A percentile compares a stretch with the other conserved stretches of the same genome.
Conservation (phyloP, 2,329 filamentous ascomycete species). For the Pestalotiopsis sp. region DNA sequence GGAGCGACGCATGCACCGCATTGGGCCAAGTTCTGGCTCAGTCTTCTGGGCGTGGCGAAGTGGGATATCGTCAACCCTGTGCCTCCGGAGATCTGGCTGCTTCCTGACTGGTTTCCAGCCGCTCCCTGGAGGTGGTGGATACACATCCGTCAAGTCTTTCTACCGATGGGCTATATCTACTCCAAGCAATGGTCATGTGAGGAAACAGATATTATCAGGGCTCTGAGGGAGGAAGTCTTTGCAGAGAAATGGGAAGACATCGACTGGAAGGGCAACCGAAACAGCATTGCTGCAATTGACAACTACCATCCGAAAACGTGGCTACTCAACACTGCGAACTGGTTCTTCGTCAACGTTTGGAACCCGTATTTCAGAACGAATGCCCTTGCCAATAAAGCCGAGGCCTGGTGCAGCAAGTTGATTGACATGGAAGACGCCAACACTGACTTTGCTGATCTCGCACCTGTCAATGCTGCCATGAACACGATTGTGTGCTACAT, state of each 20-base stretch:
- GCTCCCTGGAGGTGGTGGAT: constrained; percentile 97
- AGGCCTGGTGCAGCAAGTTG: constrained; percentile 79
- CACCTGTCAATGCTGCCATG: constrained; percentile 88
- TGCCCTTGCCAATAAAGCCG: constrained; percentile 68
- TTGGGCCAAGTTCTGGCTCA: constrained; percentile 97
- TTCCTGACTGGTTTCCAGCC: constrained; percentile 88
- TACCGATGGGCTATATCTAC: constrained; percentile 89
- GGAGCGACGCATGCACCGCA: constrained; percentile 84
- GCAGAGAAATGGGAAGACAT: constrained; percentile 77
- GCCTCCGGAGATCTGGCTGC: constrained; percentile 89
- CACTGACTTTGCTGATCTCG: constrained; percentile 82
- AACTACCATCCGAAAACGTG: constrained; percentile 94
- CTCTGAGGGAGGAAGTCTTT: constrained; percentile 81
- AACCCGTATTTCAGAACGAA: constrained; percentile 73
- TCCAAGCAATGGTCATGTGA: constrained; percentile 81
- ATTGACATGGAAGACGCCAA: constrained; percentile 93
- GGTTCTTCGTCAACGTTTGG: constrained; percentile 78
- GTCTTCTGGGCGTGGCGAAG: constrained; percentile 75
- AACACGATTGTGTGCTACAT: constrained; percentile 88
- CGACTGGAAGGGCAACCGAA: constrained; percentile 75
- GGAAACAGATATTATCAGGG: constrained; percentile 71
- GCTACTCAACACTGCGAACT: constrained; percentile 79
- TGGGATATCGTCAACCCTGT: constrained; percentile 97
- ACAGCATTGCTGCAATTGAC: constrained; percentile 76
- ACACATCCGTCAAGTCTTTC: constrained; percentile 94